A percentile compares a stretch with the other conserved stretches of the same genome.
Conservation (phyloP, 225 moss, liverwort and hornwort species). For the Rhytidiadelphus loreus region DNA sequence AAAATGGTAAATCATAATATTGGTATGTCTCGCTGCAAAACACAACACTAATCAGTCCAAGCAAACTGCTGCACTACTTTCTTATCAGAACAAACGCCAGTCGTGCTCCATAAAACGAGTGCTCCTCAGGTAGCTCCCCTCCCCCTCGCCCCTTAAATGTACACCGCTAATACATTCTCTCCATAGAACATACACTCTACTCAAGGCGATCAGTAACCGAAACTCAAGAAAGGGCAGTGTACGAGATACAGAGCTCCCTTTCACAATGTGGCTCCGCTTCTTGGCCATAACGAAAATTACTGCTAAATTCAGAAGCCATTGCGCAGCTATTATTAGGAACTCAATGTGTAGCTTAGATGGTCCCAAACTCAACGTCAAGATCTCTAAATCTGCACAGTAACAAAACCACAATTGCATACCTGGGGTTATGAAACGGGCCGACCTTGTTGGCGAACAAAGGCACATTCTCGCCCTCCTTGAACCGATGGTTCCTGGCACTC, state of each 20-base stretch:
- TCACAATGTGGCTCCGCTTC: not conserved
- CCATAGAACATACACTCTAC: not conserved
- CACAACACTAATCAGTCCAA: not conserved
- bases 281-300: not conserved
- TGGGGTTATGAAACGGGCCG: constrained; percentile 89
- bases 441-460: constrained; percentile 95
- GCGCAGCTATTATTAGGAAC: not conserved
- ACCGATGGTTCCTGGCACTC: constrained; percentile 54
- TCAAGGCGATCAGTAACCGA: not conserved
- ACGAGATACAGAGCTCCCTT: not conserved
- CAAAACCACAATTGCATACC: not conserved
- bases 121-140: not conserved
- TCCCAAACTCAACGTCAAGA: not conserved
- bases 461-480: constrained; percentile 53
- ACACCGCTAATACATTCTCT: not conserved
- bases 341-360: not conserved
- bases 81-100: not conserved
- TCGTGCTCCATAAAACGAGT: not conserved
- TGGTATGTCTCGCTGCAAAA: constrained; percentile 92
- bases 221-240: not conserved
- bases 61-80: not conserved
- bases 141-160: not conserved
- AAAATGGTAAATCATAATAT: constrained; percentile 92
- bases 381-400: not conserved
- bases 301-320: not conserved